Evolutionary conservation across 1,284 basidiomycete genomes (phyloP), one percentile per base, ranked within the genome.

Genomic region (Gymnopus androsaceus): DNA sequence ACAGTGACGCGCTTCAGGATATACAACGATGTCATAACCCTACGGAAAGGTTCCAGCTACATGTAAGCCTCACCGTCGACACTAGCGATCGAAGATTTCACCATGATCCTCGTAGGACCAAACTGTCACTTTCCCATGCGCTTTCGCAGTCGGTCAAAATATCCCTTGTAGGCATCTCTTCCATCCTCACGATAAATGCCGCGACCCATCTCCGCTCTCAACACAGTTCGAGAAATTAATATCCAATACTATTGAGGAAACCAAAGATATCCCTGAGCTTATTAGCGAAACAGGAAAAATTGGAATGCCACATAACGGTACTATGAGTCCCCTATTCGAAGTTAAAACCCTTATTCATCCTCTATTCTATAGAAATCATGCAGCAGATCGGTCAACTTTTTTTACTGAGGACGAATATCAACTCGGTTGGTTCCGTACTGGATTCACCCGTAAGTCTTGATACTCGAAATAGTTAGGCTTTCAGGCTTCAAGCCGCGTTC

Each of bases 11-110:
- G 27, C 57, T 28, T 40, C 61, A 94, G 94, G 63, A 98, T 98
- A 69, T 98, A 96, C 74, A 98, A 98, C 77, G 95, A 98, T 72
- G 95, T 98, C 45, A 98, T 98, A 61, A 97, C 95, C 1, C 79
- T 98, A 30, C 87, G 95, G 50, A 91, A 92, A 69, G 95, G 95
- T 19, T 97, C 94, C 9, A 90, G 93, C 59, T 97, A 96, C 71
- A 97, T 98, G 95, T 94, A 66, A 65, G 88, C 70, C 52, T 21
- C 42, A 78, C 64, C 36, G 17, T 40, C 55, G 56, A 57, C n/a
- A 36, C n/a, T n/a, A 3, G 51, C 62, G 57, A n/a, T 27, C 14
- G 23, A 17, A 7, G 17, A 21, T 33, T 28, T n/a, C n/a, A n/a
- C n/a, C n/a, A 44, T 36, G 25, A 3, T 25, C 15, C 14, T 34